Conservation (phyloP, 805 yeast species). For the Metschnikowia vanudenii region DNA sequence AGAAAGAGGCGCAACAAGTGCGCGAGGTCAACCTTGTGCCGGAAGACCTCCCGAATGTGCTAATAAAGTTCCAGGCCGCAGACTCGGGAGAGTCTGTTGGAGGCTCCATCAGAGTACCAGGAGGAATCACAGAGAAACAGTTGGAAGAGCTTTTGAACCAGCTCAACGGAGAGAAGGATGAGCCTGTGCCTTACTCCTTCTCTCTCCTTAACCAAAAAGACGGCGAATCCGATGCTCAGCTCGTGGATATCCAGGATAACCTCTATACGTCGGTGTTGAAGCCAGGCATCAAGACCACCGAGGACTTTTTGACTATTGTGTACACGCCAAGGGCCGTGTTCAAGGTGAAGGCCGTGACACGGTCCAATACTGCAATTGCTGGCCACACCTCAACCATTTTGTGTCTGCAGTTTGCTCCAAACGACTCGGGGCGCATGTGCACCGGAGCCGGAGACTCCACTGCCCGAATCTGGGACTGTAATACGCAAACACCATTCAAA, state of each 20-base stretch:
- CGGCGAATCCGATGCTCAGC: constrained; percentile 30
- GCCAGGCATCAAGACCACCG: constrained; percentile 86
- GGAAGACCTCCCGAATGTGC: constrained; percentile 77
- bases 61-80: constrained; percentile 86
- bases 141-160: constrained; percentile 85
- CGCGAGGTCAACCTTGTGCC: constrained; percentile 75
- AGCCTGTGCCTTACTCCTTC: constrained; percentile 88
- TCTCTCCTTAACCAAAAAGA: constrained; percentile 54
- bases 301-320: constrained; percentile 86
- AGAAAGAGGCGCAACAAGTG: constrained; percentile 76
- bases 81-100: constrained; percentile 89
- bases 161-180: constrained; percentile 66
- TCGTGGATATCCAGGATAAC: constrained; percentile 75
- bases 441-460: constrained; percentile 97
- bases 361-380: constrained; percentile 87
- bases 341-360: constrained; percentile 85
- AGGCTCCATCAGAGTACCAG: constrained; percentile 87
- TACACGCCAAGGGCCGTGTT: constrained; percentile 95
- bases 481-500: constrained; percentile 85
- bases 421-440: constrained; percentile 78
- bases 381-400: constrained; percentile 95
- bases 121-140: constrained; percentile 79
- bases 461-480: constrained; percentile 95
- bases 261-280: constrained; percentile 77
- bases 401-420: constrained; percentile 92